Evolutionary conservation across 768 basidiomycete species (phyloP), one percentile per base, ranked within the genome.

Genomic region (Auricularia heimuer): DNA sequence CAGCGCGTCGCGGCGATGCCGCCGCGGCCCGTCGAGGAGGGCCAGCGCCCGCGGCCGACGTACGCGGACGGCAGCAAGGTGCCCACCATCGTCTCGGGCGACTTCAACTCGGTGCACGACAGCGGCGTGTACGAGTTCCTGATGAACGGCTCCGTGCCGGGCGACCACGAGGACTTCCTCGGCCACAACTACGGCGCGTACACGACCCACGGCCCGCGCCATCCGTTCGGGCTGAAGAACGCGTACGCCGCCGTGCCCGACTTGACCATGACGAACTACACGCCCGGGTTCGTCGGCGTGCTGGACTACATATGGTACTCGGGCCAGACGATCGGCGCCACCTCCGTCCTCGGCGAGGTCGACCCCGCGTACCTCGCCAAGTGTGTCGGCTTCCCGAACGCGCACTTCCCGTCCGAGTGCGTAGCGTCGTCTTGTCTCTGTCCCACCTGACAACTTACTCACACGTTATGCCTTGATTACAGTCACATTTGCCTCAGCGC

Each of bases 291-390:
- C 81, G 84, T 84, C 69, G 95, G 90, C 54, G 82, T 84, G 63
- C 83, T 99, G 69, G 97, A 99, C 76, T 95, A 98, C 73, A 83
- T 99, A 71, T 99, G 94, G 90, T 94, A 92, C 75, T 84, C 89
- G 65, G 82, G 85, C 0, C 77, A 80, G 61, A 92, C 85, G 66
- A 69, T 98, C 62, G 80, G 83, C 10, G 86, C 91, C 34, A 94
- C 88, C 67, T 86, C 87, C 24, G 85, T 96, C n/a, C 79, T 98
- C 54, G 91, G 91, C 14, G 92, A 90, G 74, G 87, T 98, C 65
- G 94, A 98, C 73, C 81, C 80, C 70, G 73, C 73, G 33, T 99
- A 99, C 78, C 73, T 98, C 73, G 86, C 89, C 68, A 92, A 92
- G 78, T 85, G 85, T 18, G 96, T 98, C 56, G 97, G 97, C 44